Conservation (phyloP, 805 yeast genomes). For the Phaffomyces antillensis region DNA sequence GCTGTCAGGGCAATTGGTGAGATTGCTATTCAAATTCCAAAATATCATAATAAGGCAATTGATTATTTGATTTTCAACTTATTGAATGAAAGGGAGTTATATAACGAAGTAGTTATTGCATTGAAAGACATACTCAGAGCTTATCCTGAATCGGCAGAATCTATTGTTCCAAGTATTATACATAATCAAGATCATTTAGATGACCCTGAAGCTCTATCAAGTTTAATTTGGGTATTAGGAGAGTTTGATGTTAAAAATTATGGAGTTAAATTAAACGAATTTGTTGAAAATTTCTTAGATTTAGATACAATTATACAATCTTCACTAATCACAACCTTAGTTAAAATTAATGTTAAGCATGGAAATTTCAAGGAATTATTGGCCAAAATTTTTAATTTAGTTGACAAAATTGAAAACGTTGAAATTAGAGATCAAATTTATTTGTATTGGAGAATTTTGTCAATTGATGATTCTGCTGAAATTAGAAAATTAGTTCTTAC, state of each 20-base stretch:
- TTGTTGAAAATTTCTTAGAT: conserved; percentile 48
- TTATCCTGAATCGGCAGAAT: conserved; percentile 44
- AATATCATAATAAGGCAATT: conserved; percentile 45
- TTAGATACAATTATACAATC: conserved; percentile 57
- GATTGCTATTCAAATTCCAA: conserved; percentile 57
- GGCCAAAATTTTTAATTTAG: conserved; percentile 58
- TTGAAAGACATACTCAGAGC: conserved; percentile 62
- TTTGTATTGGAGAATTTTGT: conserved; percentile 71
- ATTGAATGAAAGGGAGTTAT: conserved; percentile 56
- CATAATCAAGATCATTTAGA: conserved; percentile 40
- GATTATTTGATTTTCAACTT: conserved; percentile 49
- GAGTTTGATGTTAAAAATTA: conserved; percentile 58
- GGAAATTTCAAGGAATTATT: conserved; percentile 37
- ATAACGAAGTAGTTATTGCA: conserved; percentile 55
- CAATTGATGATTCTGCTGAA: conserved; percentile 32
- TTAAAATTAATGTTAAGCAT: conserved; percentile 41
- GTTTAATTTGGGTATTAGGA: conserved; percentile 64
- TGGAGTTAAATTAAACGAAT: conserved; percentile 35
- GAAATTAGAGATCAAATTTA: conserved; percentile 79
- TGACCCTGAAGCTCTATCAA: conserved; percentile 43
- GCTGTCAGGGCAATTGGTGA: conserved; percentile 66
- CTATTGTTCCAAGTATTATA: conserved; percentile 49
- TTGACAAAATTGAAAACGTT: conserved; percentile 59
- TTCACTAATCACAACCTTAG: conserved; percentile 52
- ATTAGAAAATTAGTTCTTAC: conserved; percentile 47